phyloP scores from a whole-genome alignment of 2,329 filamentous ascomycete genomes.

The Monilinia polystroma region DNA sequence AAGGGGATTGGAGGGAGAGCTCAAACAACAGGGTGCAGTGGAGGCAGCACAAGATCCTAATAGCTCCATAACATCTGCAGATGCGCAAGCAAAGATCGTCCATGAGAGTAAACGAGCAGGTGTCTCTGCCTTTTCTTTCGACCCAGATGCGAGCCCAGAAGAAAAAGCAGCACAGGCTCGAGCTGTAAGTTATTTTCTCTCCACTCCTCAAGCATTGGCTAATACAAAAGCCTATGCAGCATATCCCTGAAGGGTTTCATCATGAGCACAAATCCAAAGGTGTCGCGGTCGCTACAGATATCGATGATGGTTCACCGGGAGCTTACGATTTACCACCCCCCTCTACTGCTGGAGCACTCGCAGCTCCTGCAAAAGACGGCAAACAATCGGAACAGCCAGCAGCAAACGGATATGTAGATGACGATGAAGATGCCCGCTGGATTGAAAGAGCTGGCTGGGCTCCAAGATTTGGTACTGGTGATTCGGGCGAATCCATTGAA shows the following conservation, averaged over 20 bases:
- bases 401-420: constrained; percentile 45
- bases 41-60: constrained; percentile 74
- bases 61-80: constrained; percentile 64
- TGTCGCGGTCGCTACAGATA: constrained; percentile 74
- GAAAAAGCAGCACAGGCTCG: constrained; percentile 79
- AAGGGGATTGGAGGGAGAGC: constrained; percentile 51
- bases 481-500: constrained; percentile 47
- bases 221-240: constrained; percentile 45
- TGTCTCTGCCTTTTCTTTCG: constrained; percentile 77
- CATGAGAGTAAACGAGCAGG: constrained; percentile 78
- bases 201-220: constrained; percentile 7
- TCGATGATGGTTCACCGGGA: constrained; percentile 66
- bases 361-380: constrained; percentile 48
- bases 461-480: constrained; percentile 74
- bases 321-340: constrained; percentile 77
- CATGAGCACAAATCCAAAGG: constrained; percentile 61
- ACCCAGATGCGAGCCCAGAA: constrained; percentile 79
- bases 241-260: constrained; percentile 63
- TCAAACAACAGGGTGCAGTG: constrained; percentile 77
- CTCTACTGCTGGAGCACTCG: constrained; percentile 66
- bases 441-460: constrained; percentile 76
- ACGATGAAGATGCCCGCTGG: constrained; percentile 52
- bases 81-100: constrained; percentile 71
- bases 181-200: constrained; percentile 57
- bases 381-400: constrained; percentile 49